Percentiles rank a stretch among this genome's conserved stretches.
phyloP scores from a whole-genome alignment of 176 grass and related monocot species.

The Musa beccarii region DNA sequence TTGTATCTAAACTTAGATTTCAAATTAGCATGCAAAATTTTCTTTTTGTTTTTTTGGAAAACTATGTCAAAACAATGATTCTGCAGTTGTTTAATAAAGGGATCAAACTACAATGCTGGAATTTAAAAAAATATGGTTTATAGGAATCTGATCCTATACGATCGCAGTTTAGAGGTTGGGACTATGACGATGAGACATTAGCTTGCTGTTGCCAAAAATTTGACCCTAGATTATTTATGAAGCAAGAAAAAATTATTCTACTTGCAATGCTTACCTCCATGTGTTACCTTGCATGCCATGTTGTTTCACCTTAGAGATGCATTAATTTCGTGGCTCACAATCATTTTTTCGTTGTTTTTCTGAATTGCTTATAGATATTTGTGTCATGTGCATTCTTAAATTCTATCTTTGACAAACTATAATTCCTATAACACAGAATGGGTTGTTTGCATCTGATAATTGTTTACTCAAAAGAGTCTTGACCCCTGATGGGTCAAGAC shows the following conservation, averaged over 20 bases:
- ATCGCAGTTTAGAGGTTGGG: background rate
- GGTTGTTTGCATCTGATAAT: no score
- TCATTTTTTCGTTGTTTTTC: background rate
- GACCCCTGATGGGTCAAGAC: no score
- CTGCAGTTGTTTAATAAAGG: background rate
- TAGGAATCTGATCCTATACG: background rate
- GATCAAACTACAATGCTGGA: background rate
- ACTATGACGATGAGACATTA: background rate
- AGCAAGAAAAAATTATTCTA: background rate
- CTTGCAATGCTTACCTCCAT: background rate
- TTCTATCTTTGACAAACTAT: no score
- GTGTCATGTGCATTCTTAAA: no score
- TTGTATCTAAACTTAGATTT: background rate
- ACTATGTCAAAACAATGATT: background rate
- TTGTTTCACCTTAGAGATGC: background rate
- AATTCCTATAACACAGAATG: no score
- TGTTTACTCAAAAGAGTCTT: no score
- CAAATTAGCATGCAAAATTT: background rate
- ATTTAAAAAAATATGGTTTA: background rate
- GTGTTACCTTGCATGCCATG: background rate
- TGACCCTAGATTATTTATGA: background rate
- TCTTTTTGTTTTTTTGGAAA: background rate
- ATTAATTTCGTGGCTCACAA: no score
- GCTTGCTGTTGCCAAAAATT: background rate
- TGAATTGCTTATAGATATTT: no score